phyloP scores from a whole-genome alignment of 495 filamentous ascomycete genomes.

The Lepidopterella palustris region DNA sequence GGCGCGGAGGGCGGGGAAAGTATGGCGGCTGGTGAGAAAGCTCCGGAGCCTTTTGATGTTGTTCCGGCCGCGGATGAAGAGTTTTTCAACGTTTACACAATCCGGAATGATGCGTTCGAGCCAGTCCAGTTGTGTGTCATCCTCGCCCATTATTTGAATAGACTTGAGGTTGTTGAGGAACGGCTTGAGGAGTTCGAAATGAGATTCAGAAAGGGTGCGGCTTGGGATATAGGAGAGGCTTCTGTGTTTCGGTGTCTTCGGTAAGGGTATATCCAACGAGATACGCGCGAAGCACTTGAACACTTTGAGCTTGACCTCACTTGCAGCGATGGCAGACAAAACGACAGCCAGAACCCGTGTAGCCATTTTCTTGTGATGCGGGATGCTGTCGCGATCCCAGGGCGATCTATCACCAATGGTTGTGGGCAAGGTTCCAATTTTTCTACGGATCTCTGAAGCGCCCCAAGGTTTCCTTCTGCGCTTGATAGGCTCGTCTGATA shows the following conservation, averaged over 20 bases:
- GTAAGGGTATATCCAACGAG: background rate
- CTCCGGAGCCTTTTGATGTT: too few relatives aligned
- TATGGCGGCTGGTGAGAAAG: too few relatives aligned
- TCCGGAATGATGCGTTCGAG: background rate
- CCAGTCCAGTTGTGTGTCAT: background rate
- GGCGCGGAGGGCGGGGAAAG: background rate
- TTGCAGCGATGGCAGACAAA: background rate
- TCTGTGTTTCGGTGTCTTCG: background rate
- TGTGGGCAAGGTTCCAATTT: constrained; percentile 6
- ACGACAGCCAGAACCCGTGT: background rate
- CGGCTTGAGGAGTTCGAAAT: background rate
- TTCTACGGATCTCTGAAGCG: background rate
- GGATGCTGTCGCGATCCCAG: background rate
- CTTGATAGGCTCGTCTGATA: background rate
- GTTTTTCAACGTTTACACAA: too few relatives aligned
- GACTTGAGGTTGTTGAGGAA: background rate
- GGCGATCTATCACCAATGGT: background rate
- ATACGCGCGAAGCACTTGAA: background rate
- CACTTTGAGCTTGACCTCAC: background rate
- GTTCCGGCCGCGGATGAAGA: too few relatives aligned
- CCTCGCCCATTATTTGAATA: background rate
- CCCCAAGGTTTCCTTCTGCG: background rate
- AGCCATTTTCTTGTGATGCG: background rate
- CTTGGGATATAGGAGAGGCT: background rate
- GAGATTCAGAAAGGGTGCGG: background rate